Conservation (phyloP, 2,329 filamentous ascomycete genomes). For the Alternaria dauci region DNA sequence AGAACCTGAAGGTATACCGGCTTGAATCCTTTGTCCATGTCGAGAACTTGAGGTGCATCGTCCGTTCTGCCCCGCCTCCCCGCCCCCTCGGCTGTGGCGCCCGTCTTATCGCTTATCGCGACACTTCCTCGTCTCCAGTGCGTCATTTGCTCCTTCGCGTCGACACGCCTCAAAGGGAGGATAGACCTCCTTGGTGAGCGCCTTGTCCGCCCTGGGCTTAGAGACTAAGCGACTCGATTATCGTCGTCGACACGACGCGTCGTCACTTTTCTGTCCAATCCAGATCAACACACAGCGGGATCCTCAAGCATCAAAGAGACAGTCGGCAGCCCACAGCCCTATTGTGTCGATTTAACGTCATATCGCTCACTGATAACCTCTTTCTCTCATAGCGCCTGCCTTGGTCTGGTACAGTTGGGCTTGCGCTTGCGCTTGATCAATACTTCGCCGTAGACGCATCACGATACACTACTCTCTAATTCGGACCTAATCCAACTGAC, state of each 20-base stretch:
- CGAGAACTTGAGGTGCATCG: conserved; percentile 7
- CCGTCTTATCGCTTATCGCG: conserved; percentile 32
- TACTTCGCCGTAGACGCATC: not conserved
- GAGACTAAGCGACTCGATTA: not conserved
- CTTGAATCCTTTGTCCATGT: not conserved
- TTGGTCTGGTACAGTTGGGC: not conserved
- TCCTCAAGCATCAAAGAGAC: not conserved
- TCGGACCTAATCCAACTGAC: not conserved
- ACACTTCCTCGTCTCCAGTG: conserved; percentile 19
- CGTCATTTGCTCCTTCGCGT: conserved; percentile 32
- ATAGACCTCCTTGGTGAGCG: not conserved
- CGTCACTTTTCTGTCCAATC: not conserved
- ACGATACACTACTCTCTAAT: not conserved
- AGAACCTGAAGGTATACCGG: not conserved
- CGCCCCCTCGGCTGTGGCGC: conserved; percentile 33
- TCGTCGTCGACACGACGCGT: not conserved
- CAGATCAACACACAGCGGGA: not conserved
- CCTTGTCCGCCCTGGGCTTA: not conserved
- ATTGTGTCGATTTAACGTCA: not conserved
- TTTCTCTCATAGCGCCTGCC: not conserved
- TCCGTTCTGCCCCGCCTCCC: conserved; percentile 16
- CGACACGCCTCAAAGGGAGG: conserved; percentile 19
- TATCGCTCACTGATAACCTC: not conserved
- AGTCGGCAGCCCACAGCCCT: not conserved
- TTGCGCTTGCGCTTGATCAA: not conserved